A percentile compares a stretch with the other conserved stretches of the same genome.
Evolutionary conservation across 1,284 basidiomycete species (phyloP).

Genomic region (Mycosarcoma mackinlayi): DNA sequence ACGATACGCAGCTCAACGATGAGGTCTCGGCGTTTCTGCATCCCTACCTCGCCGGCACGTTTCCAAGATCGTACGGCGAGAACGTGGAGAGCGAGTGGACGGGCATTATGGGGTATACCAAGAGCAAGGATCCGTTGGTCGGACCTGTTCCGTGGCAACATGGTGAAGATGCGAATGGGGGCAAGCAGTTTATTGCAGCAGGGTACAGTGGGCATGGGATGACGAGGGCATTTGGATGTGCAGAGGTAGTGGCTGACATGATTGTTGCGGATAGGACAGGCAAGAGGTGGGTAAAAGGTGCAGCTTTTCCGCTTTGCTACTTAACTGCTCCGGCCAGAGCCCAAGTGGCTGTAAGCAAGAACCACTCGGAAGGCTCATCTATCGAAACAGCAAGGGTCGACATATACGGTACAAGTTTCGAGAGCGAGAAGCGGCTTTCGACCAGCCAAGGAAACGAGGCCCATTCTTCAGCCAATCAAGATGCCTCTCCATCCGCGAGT

Average conservation of each 20-base stretch:
- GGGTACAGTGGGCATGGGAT: conserved; percentile 84
- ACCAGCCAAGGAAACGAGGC: too few species aligned
- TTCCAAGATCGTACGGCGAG: conserved; percentile 73
- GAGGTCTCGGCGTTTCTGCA: conserved; percentile 69
- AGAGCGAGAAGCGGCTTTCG: too few species aligned
- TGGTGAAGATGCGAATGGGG: not conserved
- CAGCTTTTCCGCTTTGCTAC: conserved; percentile 71
- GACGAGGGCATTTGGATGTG: conserved; percentile 76
- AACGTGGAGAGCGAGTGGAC: conserved; percentile 76
- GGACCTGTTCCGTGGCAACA: conserved; percentile 18
- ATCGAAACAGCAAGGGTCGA: too few species aligned
- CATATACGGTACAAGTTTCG: too few species aligned
- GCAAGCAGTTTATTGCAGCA: conserved; percentile 78
- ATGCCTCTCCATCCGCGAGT: too few species aligned
- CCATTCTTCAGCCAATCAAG: too few species aligned
- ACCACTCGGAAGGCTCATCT: too few species aligned
- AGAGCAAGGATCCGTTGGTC: conserved; percentile 77
- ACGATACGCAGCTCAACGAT: conserved; percentile 75
- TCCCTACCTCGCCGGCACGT: conserved; percentile 12
- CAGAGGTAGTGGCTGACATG: conserved; percentile 77
- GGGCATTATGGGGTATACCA: conserved; percentile 83
- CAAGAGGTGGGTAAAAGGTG: conserved; percentile 72
- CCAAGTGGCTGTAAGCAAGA: not conserved
- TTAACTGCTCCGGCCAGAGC: conserved; percentile 12
- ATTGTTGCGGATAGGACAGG: conserved; percentile 73